Percentiles rank a stretch among this genome's conserved stretches.
Evolutionary conservation across 805 yeast genomes (phyloP).

Genomic region (Candida vartiovaarae): DNA sequence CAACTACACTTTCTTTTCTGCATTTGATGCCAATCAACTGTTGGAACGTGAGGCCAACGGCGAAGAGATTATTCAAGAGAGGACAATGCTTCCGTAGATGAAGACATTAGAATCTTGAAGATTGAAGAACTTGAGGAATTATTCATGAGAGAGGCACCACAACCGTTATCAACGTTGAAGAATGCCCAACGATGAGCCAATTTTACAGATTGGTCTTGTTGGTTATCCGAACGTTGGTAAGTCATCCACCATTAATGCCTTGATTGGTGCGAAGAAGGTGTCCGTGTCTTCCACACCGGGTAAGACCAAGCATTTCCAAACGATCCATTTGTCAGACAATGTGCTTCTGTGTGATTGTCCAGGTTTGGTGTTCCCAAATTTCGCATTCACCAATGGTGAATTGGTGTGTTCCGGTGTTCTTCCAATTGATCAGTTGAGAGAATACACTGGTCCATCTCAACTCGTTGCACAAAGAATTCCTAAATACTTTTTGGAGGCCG

Average conservation of each 20-base stretch:
- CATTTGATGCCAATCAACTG: slow-evolving; percentile 72
- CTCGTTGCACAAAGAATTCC: slow-evolving; percentile 86
- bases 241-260: slow-evolving; percentile 95
- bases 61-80: slow-evolving; percentile 21
- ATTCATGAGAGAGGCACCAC: slow-evolving; percentile 75
- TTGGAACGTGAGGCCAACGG: slow-evolving; percentile 53
- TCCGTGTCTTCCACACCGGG: slow-evolving; percentile 98
- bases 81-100: slow-evolving; percentile 28
- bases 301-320: slow-evolving; percentile 97
- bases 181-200: slow-evolving; percentile 47
- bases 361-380: slow-evolving; percentile 96
- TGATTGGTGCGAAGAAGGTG: slow-evolving; percentile 95
- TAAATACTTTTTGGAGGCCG: slow-evolving; percentile 78
- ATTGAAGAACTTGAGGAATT: slow-evolving; percentile 81
- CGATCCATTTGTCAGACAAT: slow-evolving; percentile 75
- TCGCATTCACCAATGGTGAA: slow-evolving; percentile 94
- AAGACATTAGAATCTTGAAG: slow-evolving; percentile 61
- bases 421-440: slow-evolving; percentile 95
- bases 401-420: slow-evolving; percentile 97
- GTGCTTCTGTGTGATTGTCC: slow-evolving; percentile 97
- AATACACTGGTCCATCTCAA: slow-evolving; percentile 81
- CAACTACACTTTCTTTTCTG: slow-evolving; percentile 87
- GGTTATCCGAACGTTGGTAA: slow-evolving; percentile 97
- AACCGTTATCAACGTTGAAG: slow-evolving; percentile 44
- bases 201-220: slow-evolving; percentile 86